These are phyloP conservation scores for Cucumis melo DNA, from an alignment of 306 rosid genomes.

Conservation along the genomic window DNA sequence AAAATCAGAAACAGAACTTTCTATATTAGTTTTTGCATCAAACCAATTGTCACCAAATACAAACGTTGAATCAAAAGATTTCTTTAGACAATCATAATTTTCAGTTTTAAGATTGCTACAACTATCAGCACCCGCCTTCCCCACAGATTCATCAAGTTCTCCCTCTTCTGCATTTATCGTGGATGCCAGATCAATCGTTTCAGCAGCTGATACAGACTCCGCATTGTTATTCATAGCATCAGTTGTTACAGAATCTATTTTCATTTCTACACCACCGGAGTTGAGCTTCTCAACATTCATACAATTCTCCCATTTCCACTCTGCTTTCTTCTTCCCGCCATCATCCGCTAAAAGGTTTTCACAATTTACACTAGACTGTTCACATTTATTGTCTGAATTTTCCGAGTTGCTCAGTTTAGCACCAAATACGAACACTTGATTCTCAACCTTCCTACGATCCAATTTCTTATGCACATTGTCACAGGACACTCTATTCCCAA, in stretches of 20 bases:
- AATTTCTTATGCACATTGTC: conserved; percentile 5
- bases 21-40: conserved; percentile 9
- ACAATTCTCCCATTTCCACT: background rate
- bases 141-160: conserved; percentile 4
- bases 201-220: background rate
- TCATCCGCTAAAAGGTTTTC: background rate
- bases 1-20: conserved; percentile 3
- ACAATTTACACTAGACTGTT: background rate
- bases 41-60: conserved; percentile 14
- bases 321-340: background rate
- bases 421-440: conserved; percentile 17
- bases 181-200: background rate
- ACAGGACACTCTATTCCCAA: conserved; percentile 13
- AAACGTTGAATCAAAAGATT: conserved; percentile 9
- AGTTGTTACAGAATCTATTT: background rate
- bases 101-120: background rate
- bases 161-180: background rate
- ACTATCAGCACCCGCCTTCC: background rate
- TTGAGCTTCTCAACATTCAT: background rate
- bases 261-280: conserved; percentile 5
- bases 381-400: background rate
- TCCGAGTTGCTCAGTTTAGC: background rate
- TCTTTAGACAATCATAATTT: conserved; percentile 4
- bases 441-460: conserved; percentile 8
- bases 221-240: background rate